phyloP scores from a whole-genome alignment of 768 basidiomycete genomes.

The Boletus sensibilis region DNA sequence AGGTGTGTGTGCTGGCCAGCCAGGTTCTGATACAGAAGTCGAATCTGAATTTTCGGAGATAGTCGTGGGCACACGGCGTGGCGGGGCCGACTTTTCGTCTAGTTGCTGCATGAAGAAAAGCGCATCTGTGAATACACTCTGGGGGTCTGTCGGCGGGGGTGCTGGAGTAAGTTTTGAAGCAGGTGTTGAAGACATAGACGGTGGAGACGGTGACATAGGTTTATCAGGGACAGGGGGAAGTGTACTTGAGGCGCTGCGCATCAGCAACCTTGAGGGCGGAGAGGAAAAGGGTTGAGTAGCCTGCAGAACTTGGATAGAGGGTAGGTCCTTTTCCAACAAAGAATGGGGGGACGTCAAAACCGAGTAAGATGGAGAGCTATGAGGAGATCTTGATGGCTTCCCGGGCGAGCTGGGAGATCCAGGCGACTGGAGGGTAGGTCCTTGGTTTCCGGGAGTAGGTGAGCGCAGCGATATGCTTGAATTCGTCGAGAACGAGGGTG shows the following conservation, averaged over 20 bases:
- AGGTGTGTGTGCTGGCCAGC: constrained; percentile 12
- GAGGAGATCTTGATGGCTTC: constrained; percentile 22
- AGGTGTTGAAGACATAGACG: constrained; percentile 25
- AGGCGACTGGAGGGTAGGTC: constrained; percentile 10
- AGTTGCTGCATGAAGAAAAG: constrained; percentile 69
- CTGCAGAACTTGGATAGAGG: constrained; percentile 34
- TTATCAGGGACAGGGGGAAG: constrained; percentile 33
- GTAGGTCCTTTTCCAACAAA: constrained; percentile 32
- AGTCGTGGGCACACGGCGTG: constrained; percentile 44
- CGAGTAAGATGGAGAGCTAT: constrained; percentile 29
- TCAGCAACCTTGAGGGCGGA: constrained; percentile 10
- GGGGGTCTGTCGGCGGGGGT: constrained; percentile 21
- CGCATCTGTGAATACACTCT: constrained; percentile 52
- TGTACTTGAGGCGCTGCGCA: constrained; percentile 9
- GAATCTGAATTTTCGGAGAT: constrained; percentile 44
- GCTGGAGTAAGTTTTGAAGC: constrained; percentile 26
- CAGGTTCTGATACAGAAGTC: constrained; percentile 32
- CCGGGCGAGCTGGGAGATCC: constrained; percentile 16
- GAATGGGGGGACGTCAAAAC: constrained; percentile 39
- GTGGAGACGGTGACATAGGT: constrained; percentile 14
- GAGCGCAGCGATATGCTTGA: constrained; percentile 28
- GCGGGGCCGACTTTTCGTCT: constrained; percentile 33
- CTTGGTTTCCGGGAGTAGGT: constrained; percentile 17
- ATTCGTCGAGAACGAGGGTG: constrained; percentile 32
- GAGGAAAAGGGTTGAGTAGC: constrained; percentile 11